phyloP scores from a whole-genome alignment of 2,329 filamentous ascomycete genomes.

The Clonostachys byssicola region DNA sequence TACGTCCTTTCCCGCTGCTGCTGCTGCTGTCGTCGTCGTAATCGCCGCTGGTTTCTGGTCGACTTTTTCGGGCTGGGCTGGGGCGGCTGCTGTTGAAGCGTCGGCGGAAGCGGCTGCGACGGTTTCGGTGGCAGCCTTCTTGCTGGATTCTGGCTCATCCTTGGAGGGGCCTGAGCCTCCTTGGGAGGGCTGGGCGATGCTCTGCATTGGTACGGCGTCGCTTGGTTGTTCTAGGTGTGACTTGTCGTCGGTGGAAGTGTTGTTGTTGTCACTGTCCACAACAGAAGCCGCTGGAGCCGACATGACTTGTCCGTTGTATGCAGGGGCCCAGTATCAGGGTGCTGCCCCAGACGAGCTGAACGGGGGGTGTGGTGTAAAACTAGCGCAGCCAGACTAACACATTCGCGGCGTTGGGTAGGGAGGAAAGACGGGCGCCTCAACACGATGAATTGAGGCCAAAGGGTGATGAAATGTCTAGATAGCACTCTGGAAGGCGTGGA shows the following conservation, averaged over 20 bases:
- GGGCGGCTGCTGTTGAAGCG: background rate
- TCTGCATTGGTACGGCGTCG: conserved; percentile 31
- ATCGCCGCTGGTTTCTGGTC: conserved; percentile 5
- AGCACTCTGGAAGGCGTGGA: no score
- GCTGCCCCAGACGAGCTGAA: no score
- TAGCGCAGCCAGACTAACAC: no score
- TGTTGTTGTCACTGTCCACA: conserved; percentile 13
- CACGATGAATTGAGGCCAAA: no score
- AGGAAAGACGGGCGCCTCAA: no score
- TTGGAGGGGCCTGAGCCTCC: conserved; percentile 1
- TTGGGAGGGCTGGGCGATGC: conserved; percentile 16
- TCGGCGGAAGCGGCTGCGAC: conserved; percentile 9
- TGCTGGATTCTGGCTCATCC: conserved; percentile 3
- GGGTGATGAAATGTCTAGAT: no score
- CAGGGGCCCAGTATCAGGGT: no score
- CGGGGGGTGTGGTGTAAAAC: no score
- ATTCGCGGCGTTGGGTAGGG: no score
- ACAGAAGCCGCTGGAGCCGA: conserved; percentile 11
- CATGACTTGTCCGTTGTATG: conserved; percentile 9
- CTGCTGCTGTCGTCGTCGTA: conserved; percentile 7
- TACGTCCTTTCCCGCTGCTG: conserved; percentile 27
- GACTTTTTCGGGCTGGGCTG: conserved; percentile 5
- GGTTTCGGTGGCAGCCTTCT: conserved; percentile 6
- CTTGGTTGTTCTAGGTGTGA: conserved; percentile 23
- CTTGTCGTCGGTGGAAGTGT: conserved; percentile 11